These are phyloP conservation scores for Dimargaris verticillata DNA, from an alignment of 192 early-diverging fungal genomes.

Conservation along the genomic window DNA sequence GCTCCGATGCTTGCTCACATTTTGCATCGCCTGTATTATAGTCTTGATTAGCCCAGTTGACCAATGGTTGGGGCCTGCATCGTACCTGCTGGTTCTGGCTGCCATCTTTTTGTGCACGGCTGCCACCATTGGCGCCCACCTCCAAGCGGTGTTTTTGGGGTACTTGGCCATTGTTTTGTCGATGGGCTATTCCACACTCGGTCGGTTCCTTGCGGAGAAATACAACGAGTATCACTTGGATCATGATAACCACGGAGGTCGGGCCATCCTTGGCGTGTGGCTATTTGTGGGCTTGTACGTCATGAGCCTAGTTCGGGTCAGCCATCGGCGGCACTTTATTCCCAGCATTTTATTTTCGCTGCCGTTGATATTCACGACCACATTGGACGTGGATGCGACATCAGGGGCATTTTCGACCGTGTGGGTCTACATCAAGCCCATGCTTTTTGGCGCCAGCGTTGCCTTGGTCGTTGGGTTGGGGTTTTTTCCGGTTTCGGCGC, in stretches of 20 bases:
- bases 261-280: conserved; percentile 3
- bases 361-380: background rate
- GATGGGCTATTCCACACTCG: background rate
- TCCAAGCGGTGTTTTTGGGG: background rate
- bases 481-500: conserved; percentile 7
- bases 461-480: background rate
- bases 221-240: background rate
- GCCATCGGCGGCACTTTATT: background rate
- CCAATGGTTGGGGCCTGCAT: background rate
- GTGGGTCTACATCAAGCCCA: background rate
- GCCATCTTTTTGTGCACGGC: background rate
- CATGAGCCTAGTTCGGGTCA: background rate
- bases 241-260: conserved; percentile 2
- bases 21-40: background rate
- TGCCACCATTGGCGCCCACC: conserved; percentile 1
- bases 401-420: background rate
- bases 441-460: background rate
- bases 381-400: background rate
- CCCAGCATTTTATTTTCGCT: conserved; percentile 2
- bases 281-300: background rate
- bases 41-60: background rate
- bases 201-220: conserved; percentile 1
- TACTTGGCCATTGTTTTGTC: background rate
- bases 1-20: background rate
- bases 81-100: background rate